A percentile compares a stretch with the other conserved stretches of the same genome.
Evolutionary conservation across 805 yeast species (phyloP).

Genomic region (Helenozyma baotianmanensis): DNA sequence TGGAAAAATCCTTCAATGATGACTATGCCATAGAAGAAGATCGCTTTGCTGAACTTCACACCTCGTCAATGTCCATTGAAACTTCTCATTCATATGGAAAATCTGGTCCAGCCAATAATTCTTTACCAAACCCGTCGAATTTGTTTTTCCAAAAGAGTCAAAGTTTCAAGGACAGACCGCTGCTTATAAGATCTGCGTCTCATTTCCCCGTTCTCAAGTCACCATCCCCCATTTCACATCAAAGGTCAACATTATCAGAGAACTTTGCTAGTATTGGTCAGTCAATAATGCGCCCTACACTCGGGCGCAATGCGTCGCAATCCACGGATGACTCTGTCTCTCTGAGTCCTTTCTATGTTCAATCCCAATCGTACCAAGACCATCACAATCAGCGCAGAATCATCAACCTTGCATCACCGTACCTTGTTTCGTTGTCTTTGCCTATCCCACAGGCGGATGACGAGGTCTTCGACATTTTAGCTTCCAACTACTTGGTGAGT

Average conservation of each 20-base stretch:
- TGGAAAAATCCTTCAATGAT: background rate
- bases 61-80: background rate
- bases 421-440: constrained; percentile 36
- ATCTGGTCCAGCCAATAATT: background rate
- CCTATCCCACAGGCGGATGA: constrained; percentile 42
- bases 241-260: constrained; percentile 3
- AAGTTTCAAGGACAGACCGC: constrained; percentile 1
- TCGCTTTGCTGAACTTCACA: background rate
- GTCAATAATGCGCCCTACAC: constrained; percentile 21
- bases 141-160: background rate
- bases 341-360: constrained; percentile 15
- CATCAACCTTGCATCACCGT: constrained; percentile 7
- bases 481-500: constrained; percentile 44
- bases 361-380: constrained; percentile 1
- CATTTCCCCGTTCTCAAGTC: constrained; percentile 16
- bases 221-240: constrained; percentile 15
- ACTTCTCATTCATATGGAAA: background rate
- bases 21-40: background rate
- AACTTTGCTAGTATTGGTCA: background rate
- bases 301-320: constrained; percentile 31
- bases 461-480: constrained; percentile 42
- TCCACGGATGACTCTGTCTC: constrained; percentile 30
- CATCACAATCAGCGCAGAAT: constrained; percentile 5
- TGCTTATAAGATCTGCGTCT: background rate
- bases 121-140: background rate